These are phyloP conservation scores for Penstemon eatonii DNA, from an alignment of 257 asterid genomes.

Conservation along the genomic window DNA sequence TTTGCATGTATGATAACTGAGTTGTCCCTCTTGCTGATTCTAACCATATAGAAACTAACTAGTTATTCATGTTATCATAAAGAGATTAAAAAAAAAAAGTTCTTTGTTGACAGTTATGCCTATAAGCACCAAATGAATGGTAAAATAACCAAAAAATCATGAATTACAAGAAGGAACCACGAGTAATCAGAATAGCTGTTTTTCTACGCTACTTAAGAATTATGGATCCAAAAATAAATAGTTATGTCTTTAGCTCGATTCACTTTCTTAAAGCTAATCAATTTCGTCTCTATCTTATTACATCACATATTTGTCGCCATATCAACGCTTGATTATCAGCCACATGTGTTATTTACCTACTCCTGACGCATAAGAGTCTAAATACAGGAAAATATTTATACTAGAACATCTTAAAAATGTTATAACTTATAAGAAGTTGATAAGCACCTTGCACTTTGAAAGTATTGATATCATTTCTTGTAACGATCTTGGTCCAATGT, in stretches of 20 bases:
- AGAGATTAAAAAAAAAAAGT: constrained; percentile 3
- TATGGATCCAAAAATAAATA: background rate
- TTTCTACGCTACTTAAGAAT: constrained; percentile 2
- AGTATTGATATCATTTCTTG: constrained; percentile 54
- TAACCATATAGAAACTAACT: constrained; percentile 2
- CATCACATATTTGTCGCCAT: background rate
- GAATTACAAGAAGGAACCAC: constrained; percentile 12
- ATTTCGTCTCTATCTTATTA: constrained; percentile 11
- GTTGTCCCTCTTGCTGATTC: constrained; percentile 20
- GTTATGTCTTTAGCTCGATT: constrained; percentile 7
- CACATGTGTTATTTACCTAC: background rate
- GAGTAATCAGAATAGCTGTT: constrained; percentile 11
- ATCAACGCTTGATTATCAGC: background rate
- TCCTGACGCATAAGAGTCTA: constrained; percentile 10
- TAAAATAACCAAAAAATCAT: constrained; percentile 21
- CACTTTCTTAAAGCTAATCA: constrained; percentile 10
- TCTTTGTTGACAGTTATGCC: background rate
- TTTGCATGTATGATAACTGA: background rate
- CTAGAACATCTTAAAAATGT: background rate
- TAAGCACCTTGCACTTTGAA: constrained; percentile 67
- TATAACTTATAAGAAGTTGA: constrained; percentile 3
- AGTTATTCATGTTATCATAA: constrained; percentile 8
- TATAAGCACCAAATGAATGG: background rate
- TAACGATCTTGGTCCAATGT: constrained; percentile 81
- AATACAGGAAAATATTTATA: constrained; percentile 12